phyloP scores from a whole-genome alignment of 2,329 filamentous ascomycete genomes.

The Alternaria sp. region DNA sequence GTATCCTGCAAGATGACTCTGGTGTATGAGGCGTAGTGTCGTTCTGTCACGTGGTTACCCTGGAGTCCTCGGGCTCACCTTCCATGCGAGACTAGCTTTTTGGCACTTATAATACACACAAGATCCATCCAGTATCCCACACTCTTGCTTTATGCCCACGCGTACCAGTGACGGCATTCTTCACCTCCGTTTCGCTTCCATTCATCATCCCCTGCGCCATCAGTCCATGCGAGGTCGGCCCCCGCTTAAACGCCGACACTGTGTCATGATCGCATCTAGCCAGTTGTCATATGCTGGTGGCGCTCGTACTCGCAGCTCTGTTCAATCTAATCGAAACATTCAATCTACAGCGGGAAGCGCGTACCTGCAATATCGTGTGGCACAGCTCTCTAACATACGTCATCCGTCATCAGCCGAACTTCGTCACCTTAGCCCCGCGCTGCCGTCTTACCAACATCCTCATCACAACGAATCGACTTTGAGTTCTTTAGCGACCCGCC shows the following conservation, averaged over 20 bases:
- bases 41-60: neutral
- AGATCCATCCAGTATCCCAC: neutral
- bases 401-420: neutral
- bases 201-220: neutral
- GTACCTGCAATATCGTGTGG: neutral
- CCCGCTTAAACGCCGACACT: neutral
- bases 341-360: neutral
- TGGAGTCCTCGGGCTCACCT: neutral
- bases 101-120: neutral
- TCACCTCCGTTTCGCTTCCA: neutral
- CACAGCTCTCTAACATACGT: neutral
- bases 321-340: neutral
- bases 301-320: accelerated
- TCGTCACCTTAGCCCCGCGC: neutral
- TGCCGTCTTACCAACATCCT: neutral
- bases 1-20: slow-evolving; percentile 36
- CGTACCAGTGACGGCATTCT: neutral
- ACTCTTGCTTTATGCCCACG: neutral
- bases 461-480: neutral
- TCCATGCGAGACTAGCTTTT: neutral
- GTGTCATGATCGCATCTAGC: neutral
- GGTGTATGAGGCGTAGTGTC: slow-evolving; percentile 20
- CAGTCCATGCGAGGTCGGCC: neutral
- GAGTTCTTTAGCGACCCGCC: neutral
- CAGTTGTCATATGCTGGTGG: neutral